Base-by-base conservation (phyloP, 148 eudicot genomes). In the Camellia sinensis region DNA sequence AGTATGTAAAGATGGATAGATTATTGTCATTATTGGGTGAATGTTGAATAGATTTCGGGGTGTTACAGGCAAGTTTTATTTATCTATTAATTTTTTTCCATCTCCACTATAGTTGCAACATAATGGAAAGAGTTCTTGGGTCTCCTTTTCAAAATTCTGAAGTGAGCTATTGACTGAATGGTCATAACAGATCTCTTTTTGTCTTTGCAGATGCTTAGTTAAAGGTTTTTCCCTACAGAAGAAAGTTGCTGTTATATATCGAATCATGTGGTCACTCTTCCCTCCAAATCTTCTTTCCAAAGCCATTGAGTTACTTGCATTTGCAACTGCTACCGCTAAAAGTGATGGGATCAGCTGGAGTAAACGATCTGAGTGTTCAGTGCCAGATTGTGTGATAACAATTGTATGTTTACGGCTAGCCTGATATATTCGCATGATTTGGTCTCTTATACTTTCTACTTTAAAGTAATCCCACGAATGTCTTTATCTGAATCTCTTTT, bases 321-420 rank as follows among this genome's bases (percentile, higher is more conserved):
- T 1, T 46, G 93, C 92, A 19, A 48, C 52, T 48, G 5, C 52
- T 48, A 48, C 6, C 7, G 79, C 87, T 75, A 54, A 73, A 78
- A 84, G 78, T 76, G 86, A 85, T 80, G 97, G 94, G 67, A 78
- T 94, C 69, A 87, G 89, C 84, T 94, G 97, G 98, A 85, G 84
- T 80, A 71, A 82, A 11, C 87, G 85, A 71, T 67, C 71, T 5
- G n/a, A 12, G 48, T 67, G 46, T 67, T 67, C 19, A 48, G 52
- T 88, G 94, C 78, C 80, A 0, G 81, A 79, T 4, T 92, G 98
- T 77, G 82, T 79, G 66, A 76, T 92, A 53, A 84, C 93, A 80
- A 54, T 90, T 70, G 98, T 92, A 89, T 11, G 88, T 82, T 66
- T 53, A 6, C 29, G 15, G n/a, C 50, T 11, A 37, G 5, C 3